phyloP scores from a whole-genome alignment of 768 basidiomycete genomes.

The Trametes coccinea region DNA sequence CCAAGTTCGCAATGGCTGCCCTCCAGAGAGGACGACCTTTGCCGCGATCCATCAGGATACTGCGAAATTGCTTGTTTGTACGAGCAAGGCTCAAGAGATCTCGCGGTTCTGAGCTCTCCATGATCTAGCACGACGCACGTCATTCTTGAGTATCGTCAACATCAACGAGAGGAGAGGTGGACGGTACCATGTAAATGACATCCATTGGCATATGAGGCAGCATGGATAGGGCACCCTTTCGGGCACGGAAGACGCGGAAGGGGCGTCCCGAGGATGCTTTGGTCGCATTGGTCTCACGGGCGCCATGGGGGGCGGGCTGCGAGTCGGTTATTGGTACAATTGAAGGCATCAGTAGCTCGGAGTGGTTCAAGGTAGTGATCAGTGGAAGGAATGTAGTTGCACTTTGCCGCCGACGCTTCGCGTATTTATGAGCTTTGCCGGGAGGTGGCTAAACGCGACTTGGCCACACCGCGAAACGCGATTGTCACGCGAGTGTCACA shows the following conservation, averaged over 20 bases:
- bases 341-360: too few species aligned
- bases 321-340: too few species aligned
- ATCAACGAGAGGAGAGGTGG: background rate
- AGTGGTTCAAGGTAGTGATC: too few species aligned
- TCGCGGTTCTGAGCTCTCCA: conserved; percentile 38
- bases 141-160: background rate
- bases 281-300: too few species aligned
- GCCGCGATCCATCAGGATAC: conserved; percentile 32
- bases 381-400: too few species aligned
- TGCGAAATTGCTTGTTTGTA: conserved; percentile 38
- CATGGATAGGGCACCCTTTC: background rate
- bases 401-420: too few species aligned
- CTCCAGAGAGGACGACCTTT: conserved; percentile 20
- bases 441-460: background rate
- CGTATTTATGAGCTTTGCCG: background rate
- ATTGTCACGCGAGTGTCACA: background rate
- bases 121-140: conserved; percentile 34
- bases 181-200: background rate
- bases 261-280: too few species aligned
- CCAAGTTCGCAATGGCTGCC: conserved; percentile 3
- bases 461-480: conserved; percentile 5
- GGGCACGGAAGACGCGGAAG: background rate
- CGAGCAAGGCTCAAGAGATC: conserved; percentile 43
- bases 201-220: background rate
- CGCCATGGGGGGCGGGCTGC: too few species aligned